phyloP scores from a whole-genome alignment of 2,329 filamentous ascomycete species.

The Paraphaeosphaeria sporulosa region DNA sequence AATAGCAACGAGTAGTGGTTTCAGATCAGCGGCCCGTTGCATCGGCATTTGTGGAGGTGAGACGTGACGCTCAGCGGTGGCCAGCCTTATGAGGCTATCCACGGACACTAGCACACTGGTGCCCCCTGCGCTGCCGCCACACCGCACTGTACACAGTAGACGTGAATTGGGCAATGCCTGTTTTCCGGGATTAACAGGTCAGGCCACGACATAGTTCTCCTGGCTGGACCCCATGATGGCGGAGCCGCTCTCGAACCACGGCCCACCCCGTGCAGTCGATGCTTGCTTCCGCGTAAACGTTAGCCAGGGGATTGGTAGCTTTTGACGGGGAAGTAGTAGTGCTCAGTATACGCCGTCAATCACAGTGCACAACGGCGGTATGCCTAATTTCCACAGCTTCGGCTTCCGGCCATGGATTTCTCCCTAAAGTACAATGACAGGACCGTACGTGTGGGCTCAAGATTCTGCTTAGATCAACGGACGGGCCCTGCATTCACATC shows the following conservation, averaged over 20 bases:
- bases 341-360: background rate
- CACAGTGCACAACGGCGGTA: background rate
- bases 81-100: constrained; percentile 9
- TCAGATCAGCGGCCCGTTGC: constrained; percentile 8
- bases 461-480: constrained; percentile 19
- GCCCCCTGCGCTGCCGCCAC: constrained; percentile 3
- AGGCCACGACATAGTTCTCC: constrained; percentile 2
- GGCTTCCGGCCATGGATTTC: constrained; percentile 8
- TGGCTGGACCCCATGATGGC: constrained; percentile 6
- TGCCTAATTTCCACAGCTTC: constrained; percentile 16
- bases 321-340: constrained; percentile 9
- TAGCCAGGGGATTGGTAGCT: constrained; percentile 14
- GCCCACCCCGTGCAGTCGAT: background rate
- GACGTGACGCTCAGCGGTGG: constrained; percentile 3
- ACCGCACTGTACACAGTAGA: background rate
- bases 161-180: background rate
- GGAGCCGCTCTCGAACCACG: background rate
- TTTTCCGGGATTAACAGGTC: background rate
- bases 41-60: constrained; percentile 7
- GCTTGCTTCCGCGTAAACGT: constrained; percentile 12
- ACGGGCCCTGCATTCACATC: constrained; percentile 5
- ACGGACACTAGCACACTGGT: constrained; percentile 7
- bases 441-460: constrained; percentile 5
- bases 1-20: background rate
- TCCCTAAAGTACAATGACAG: constrained; percentile 8